A percentile compares a stretch with the other conserved stretches of the same genome.
Conservation (phyloP, 192 early-diverging fungal genomes). For the Gonapodya prolifera region DNA sequence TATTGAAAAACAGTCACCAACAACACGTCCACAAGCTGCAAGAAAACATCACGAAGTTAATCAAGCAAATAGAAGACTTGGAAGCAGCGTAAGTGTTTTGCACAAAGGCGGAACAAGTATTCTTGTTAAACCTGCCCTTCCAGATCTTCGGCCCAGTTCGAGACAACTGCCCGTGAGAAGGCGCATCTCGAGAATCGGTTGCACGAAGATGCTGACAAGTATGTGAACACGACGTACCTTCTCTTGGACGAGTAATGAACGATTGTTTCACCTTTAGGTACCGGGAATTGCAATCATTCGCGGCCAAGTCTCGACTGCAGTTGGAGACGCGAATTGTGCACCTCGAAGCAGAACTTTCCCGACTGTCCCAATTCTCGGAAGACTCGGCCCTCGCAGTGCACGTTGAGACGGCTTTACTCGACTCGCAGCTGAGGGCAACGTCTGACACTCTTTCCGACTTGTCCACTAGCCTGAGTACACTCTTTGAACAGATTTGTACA, state of each 20-base stretch:
- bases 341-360: not conserved
- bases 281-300: not conserved
- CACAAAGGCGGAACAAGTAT: not conserved
- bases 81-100: not conserved
- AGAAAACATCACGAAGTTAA: not conserved
- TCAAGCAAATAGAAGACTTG: not conserved
- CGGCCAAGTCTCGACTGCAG: not conserved
- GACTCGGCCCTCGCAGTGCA: not conserved
- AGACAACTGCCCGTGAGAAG: not conserved
- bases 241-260: not conserved
- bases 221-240: not conserved
- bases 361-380: not conserved
- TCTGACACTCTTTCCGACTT: not conserved
- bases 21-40: not conserved
- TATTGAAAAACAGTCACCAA: not conserved
- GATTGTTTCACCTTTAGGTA: not conserved
- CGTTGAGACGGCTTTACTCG: not conserved
- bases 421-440: not conserved
- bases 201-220: not conserved
- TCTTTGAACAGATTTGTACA: not conserved
- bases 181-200: not conserved
- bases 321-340: not conserved
- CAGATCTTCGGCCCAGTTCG: not conserved
- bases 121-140: not conserved
- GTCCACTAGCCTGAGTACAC: not conserved